Percentiles rank a stretch among this genome's conserved stretches.
Evolutionary conservation across 129 eudicot genomes (phyloP).

Genomic region (Saposhnikovia divaricata): DNA sequence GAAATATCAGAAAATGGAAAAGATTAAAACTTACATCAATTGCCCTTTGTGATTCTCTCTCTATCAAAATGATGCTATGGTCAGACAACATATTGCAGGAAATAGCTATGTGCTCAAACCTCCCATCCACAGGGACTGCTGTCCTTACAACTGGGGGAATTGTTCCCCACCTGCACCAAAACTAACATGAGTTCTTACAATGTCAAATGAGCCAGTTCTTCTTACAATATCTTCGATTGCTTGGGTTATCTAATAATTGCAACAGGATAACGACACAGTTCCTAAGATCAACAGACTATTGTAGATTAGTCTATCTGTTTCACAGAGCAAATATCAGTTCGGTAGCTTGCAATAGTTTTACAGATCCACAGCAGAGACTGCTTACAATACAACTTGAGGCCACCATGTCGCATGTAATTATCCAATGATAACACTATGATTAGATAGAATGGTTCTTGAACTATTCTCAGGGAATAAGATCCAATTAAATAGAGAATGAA

Average conservation of each 20-base stretch:
- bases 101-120: constrained; percentile 92
- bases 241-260: background rate
- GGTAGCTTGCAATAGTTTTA: background rate
- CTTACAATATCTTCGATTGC: background rate
- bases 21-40: constrained; percentile 47
- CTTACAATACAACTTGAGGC: background rate
- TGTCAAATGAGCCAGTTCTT: background rate
- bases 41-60: constrained; percentile 71
- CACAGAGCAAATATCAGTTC: background rate
- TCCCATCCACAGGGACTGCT: constrained; percentile 93
- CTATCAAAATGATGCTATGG: constrained; percentile 79
- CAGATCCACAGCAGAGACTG: no score
- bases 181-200: background rate
- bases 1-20: background rate
- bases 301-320: background rate
- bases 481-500: background rate
- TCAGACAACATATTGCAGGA: constrained; percentile 74
- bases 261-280: background rate
- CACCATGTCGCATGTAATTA: background rate
- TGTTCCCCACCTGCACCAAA: constrained; percentile 47
- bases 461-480: background rate
- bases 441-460: background rate
- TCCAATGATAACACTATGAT: background rate
- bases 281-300: background rate
- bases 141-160: constrained; percentile 75